Conservation (phyloP, 192 early-diverging fungal genomes). For the Backusella psychrophila region DNA sequence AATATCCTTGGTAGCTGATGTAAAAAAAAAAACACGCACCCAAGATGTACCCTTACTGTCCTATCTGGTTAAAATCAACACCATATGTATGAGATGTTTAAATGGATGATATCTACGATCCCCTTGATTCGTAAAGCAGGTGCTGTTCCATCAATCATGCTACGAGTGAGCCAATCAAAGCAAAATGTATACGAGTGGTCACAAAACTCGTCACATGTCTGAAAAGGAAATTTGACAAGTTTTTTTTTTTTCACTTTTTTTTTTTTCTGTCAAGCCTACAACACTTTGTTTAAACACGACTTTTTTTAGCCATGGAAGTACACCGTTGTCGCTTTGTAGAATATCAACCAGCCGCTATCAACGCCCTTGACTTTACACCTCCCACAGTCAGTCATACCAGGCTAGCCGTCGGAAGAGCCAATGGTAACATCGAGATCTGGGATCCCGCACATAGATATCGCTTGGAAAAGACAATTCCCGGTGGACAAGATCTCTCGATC, state of each 20-base stretch:
- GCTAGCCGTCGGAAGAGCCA: conserved; percentile 84
- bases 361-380: conserved; percentile 79
- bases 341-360: conserved; percentile 82
- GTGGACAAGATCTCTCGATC: conserved; percentile 66
- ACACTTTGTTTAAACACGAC: not conserved
- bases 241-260: not conserved
- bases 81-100: too few relatives aligned
- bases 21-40: too few relatives aligned
- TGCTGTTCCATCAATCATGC: too few relatives aligned
- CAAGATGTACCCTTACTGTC: too few relatives aligned
- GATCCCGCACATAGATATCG: conserved; percentile 65
- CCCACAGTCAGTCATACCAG: conserved; percentile 42
- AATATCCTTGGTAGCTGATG: too few relatives aligned
- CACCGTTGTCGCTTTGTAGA: conserved; percentile 87
- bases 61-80: too few relatives aligned
- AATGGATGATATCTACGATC: too few relatives aligned
- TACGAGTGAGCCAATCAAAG: not conserved
- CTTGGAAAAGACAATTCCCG: conserved; percentile 86
- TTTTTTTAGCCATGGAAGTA: conserved; percentile 55
- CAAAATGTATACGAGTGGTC: not conserved
- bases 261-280: not conserved
- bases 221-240: too few relatives aligned
- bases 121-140: too few relatives aligned
- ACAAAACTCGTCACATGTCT: not conserved
- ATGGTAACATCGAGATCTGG: conserved; percentile 96